Conservation (phyloP, 805 yeast genomes). For the Cyberlindnera xylosilytica region DNA sequence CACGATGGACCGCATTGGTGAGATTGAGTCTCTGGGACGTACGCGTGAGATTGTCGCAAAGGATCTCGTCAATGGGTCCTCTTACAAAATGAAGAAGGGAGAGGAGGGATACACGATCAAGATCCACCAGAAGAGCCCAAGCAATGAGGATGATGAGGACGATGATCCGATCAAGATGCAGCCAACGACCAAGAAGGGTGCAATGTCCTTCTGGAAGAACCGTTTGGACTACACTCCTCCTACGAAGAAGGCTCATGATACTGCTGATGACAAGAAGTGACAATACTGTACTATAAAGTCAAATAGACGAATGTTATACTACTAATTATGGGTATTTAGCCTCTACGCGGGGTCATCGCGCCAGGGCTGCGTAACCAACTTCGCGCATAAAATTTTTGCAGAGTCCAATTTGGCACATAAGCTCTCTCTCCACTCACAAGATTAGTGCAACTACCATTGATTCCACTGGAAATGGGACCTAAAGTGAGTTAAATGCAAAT, state of each 20-base stretch:
- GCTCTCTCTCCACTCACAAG: conserved; percentile 2
- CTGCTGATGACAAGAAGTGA: neutral
- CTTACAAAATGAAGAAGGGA: conserved; percentile 32
- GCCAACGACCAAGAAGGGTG: conserved; percentile 27
- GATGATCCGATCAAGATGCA: conserved; percentile 26
- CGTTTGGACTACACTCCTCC: conserved; percentile 17
- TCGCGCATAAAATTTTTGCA: conserved; percentile 13
- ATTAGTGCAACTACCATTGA: too few species aligned
- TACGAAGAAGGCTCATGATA: neutral
- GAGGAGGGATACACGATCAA: conserved; percentile 16
- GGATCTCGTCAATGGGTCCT: conserved; percentile 56
- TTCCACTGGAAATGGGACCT: conserved; percentile 1
- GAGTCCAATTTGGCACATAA: conserved; percentile 9
- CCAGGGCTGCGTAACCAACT: conserved; percentile 10
- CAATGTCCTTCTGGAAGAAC: conserved; percentile 24
- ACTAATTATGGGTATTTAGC: too few species aligned
- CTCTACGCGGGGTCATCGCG: conserved; percentile 12
- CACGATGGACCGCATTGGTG: conserved; percentile 65
- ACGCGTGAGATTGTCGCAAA: conserved; percentile 74
- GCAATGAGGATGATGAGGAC: conserved; percentile 21
- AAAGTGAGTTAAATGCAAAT: conserved; percentile 1
- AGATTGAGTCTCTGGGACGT: conserved; percentile 73
- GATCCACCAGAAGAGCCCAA: conserved; percentile 8
- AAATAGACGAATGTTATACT: too few species aligned
- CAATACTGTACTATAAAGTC: neutral